phyloP scores from a whole-genome alignment of 768 basidiomycete species.

The Tricholoma furcatifolium region DNA sequence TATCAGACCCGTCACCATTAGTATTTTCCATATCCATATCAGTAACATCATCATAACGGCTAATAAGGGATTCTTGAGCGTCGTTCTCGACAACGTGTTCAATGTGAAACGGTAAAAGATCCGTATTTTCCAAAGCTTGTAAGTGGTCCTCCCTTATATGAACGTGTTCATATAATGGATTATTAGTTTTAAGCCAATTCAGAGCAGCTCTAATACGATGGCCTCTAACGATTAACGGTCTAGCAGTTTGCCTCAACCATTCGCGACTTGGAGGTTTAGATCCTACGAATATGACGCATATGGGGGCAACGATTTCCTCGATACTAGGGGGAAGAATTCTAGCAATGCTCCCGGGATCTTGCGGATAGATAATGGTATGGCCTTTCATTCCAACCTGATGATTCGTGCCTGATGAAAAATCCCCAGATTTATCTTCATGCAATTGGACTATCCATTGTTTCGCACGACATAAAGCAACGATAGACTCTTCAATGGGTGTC shows the following conservation, averaged over 20 bases:
- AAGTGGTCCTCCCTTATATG: not conserved
- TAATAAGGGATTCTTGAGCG: not conserved
- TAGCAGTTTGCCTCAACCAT: conserved; percentile 17
- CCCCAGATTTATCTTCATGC: conserved; percentile 17
- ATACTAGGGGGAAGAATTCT: conserved; percentile 32
- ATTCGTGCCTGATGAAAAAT: conserved; percentile 1
- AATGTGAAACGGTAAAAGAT: not conserved
- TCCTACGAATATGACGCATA: conserved; percentile 42
- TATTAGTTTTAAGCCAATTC: not conserved
- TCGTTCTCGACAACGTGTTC: not conserved
- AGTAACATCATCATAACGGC: not conserved
- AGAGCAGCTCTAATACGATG: not conserved
- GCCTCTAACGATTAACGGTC: not conserved
- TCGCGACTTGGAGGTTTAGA: conserved; percentile 21
- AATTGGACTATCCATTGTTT: conserved; percentile 37
- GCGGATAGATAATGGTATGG: conserved; percentile 40
- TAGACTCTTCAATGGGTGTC: conserved; percentile 36
- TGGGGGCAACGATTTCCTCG: conserved; percentile 30
- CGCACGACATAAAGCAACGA: conserved; percentile 35
- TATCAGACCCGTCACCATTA: not conserved
- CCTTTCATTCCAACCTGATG: conserved; percentile 35
- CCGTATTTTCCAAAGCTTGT: not conserved
- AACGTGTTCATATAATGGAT: not conserved
- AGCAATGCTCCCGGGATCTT: conserved; percentile 26
- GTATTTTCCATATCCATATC: not conserved